These are phyloP conservation scores for Curvularia lunata DNA, from an alignment of 2,329 filamentous ascomycete genomes.

Conservation along the genomic window DNA sequence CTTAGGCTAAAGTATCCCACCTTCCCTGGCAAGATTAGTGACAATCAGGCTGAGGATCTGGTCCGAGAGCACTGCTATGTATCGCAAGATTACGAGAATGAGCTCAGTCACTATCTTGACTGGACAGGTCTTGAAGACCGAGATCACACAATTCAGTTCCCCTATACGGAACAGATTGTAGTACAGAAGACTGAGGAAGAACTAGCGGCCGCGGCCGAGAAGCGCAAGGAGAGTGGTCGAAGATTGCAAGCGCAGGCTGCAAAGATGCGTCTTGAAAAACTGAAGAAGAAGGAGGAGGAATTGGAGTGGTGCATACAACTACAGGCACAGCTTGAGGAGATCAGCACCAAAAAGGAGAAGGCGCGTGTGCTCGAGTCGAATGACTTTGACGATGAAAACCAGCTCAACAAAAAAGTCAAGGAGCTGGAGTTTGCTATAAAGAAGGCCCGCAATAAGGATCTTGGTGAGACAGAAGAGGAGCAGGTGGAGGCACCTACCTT, in stretches of 20 bases:
- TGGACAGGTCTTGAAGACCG: slow-evolving; percentile 92
- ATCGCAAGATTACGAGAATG: slow-evolving; percentile 80
- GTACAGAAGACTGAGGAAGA: slow-evolving; percentile 95
- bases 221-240: slow-evolving; percentile 91
- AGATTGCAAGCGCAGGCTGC: slow-evolving; percentile 93
- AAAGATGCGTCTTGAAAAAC: slow-evolving; percentile 93
- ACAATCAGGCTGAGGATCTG: slow-evolving; percentile 85
- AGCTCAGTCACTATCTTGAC: slow-evolving; percentile 78
- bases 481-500: slow-evolving; percentile 82
- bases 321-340: slow-evolving; percentile 69
- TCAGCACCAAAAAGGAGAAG: slow-evolving; percentile 89
- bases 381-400: slow-evolving; percentile 88
- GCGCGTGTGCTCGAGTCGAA: slow-evolving; percentile 80
- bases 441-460: slow-evolving; percentile 89
- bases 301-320: slow-evolving; percentile 91
- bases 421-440: slow-evolving; percentile 91
- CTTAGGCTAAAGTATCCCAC: slow-evolving; percentile 89
- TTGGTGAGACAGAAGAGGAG: slow-evolving; percentile 81
- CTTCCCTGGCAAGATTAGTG: slow-evolving; percentile 84
- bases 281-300: slow-evolving; percentile 95
- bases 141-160: slow-evolving; percentile 88
- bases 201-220: slow-evolving; percentile 85
- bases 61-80: slow-evolving; percentile 90
- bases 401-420: slow-evolving; percentile 81
- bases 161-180: slow-evolving; percentile 88